Evolutionary conservation across 306 rosid species (phyloP).

Genomic region (Castanopsis chinensis): DNA sequence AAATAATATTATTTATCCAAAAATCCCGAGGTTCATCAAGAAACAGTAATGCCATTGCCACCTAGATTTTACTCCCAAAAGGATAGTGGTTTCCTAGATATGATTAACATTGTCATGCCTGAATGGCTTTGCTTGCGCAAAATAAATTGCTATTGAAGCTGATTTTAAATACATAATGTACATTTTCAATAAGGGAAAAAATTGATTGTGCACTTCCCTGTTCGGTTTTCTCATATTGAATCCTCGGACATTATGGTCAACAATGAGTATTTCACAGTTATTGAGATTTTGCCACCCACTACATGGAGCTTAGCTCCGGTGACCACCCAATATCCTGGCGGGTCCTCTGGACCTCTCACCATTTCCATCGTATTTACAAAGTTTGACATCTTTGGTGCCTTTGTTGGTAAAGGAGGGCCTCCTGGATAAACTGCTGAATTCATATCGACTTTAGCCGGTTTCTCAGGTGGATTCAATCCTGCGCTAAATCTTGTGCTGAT

Average conservation of each 20-base stretch:
- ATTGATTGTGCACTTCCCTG: not conserved
- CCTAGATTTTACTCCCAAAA: not conserved
- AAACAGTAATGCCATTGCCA: not conserved
- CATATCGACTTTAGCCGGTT: constrained; percentile 54
- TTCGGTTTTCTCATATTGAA: constrained; percentile 19
- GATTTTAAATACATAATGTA: constrained; percentile 24
- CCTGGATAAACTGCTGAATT: constrained; percentile 75
- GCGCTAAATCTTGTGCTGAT: constrained; percentile 72
- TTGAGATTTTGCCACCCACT: constrained; percentile 61
- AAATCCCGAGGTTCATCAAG: not conserved
- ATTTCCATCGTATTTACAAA: constrained; percentile 70
- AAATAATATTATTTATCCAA: too few species aligned
- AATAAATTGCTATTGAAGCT: not conserved
- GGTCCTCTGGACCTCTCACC: constrained; percentile 77
- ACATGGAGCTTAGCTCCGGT: constrained; percentile 81
- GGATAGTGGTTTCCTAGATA: not conserved
- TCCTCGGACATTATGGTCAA: constrained; percentile 71
- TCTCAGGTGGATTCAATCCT: constrained; percentile 45
- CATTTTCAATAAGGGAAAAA: constrained; percentile 35
- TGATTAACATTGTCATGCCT: not conserved
- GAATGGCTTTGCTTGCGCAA: constrained; percentile 1
- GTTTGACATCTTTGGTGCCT: constrained; percentile 60
- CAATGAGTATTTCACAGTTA: constrained; percentile 78
- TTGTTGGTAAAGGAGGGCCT: constrained; percentile 74
- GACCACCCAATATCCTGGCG: constrained; percentile 94